phyloP scores from a whole-genome alignment of 768 basidiomycete species.

The Kwoniella botswanensis region DNA sequence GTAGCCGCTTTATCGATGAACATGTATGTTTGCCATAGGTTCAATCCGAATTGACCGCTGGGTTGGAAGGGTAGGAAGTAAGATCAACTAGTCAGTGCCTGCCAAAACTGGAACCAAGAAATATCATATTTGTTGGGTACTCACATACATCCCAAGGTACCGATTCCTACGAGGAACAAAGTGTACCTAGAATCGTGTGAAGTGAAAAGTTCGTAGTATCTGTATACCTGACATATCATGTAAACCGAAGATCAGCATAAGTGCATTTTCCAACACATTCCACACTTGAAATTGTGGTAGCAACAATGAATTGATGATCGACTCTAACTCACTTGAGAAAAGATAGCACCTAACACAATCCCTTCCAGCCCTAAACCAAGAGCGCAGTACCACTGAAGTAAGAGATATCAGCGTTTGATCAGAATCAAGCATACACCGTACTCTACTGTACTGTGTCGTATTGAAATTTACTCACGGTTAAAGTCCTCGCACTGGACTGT shows the following conservation, averaged over 20 bases:
- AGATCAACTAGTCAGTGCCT: neutral
- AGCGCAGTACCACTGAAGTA: slow-evolving; percentile 14
- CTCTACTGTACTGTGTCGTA: no score
- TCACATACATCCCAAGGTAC: slow-evolving; percentile 11
- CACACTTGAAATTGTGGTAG: neutral
- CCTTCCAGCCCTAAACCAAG: slow-evolving; percentile 17
- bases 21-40: slow-evolving; percentile 22
- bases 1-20: slow-evolving; percentile 26
- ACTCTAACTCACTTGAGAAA: slow-evolving; percentile 12
- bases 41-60: slow-evolving; percentile 19
- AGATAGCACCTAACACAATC: slow-evolving; percentile 11
- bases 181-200: slow-evolving; percentile 4
- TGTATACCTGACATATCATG: slow-evolving; percentile 3
- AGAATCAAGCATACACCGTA: no score
- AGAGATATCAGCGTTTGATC: neutral
- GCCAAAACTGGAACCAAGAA: neutral
- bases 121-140: neutral
- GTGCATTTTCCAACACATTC: no score
- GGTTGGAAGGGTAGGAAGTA: neutral
- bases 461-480: slow-evolving; percentile 5
- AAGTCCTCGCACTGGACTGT: slow-evolving; percentile 1
- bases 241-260: neutral
- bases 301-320: neutral
- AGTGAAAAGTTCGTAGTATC: slow-evolving; percentile 18
- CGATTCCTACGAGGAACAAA: slow-evolving; percentile 9